Conservation (phyloP, 2,329 filamentous ascomycete genomes). For the Parafenestella ontariensis region DNA sequence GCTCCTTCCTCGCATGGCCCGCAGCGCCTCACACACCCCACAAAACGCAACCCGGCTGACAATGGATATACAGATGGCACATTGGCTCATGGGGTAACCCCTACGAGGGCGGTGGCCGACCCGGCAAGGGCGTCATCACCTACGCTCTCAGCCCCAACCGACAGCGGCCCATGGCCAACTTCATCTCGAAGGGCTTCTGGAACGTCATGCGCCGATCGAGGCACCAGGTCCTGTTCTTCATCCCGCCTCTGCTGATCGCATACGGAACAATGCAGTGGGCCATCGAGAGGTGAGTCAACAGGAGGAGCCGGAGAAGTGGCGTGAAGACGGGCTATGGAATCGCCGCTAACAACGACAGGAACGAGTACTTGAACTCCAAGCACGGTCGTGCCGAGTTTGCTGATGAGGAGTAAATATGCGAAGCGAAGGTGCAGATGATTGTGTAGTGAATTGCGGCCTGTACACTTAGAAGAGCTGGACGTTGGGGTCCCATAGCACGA, state of each 20-base stretch:
- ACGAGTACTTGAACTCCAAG: constrained; percentile 84
- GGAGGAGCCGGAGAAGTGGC: neutral
- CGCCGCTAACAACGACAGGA: constrained; percentile 58
- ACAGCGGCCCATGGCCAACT: constrained; percentile 84
- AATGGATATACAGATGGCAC: constrained; percentile 39
- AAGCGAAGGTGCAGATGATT: constrained; percentile 2
- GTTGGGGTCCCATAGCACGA: constrained; percentile 11
- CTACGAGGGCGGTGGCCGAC: constrained; percentile 48
- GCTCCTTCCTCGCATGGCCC: constrained; percentile 7
- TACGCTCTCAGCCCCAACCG: constrained; percentile 87
- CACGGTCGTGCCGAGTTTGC: constrained; percentile 65
- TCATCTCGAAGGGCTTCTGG: constrained; percentile 84
- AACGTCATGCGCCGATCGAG: constrained; percentile 90
- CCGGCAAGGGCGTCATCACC: constrained; percentile 67
- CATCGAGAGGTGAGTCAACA: constrained; percentile 75
- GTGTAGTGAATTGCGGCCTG: constrained; percentile 10
- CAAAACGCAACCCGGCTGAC: constrained; percentile 19
- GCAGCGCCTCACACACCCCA: constrained; percentile 8
- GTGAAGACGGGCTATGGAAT: neutral
- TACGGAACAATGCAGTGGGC: constrained; percentile 93
- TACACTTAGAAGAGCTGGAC: constrained; percentile 19
- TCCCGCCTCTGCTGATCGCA: constrained; percentile 76
- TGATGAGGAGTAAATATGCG: constrained; percentile 49
- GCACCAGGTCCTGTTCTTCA: constrained; percentile 87
- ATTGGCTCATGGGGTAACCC: constrained; percentile 49